Evolutionary conservation across 2,329 filamentous ascomycete species (phyloP).

Genomic region (Hymenoscyphus fraxineus): DNA sequence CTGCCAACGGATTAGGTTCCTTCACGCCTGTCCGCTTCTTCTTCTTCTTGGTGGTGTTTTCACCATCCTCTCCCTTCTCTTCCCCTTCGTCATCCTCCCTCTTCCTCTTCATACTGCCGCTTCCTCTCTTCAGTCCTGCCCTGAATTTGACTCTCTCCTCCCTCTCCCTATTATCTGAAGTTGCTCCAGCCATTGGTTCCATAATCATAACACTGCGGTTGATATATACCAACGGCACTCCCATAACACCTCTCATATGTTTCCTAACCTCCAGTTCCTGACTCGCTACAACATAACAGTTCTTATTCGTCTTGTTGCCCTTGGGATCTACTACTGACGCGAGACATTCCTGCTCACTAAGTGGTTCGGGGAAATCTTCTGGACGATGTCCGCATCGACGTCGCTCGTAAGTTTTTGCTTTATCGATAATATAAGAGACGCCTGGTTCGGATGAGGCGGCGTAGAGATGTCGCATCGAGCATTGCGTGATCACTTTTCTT

Average conservation of each 20-base stretch:
- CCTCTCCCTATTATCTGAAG: slow-evolving; percentile 57
- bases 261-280: slow-evolving; percentile 64
- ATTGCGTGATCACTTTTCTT: slow-evolving; percentile 69
- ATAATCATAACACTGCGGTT: slow-evolving; percentile 74
- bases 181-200: slow-evolving; percentile 70
- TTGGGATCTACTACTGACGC: slow-evolving; percentile 76
- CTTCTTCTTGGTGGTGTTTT: slow-evolving; percentile 42
- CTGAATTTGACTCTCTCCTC: slow-evolving; percentile 75
- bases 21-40: slow-evolving; percentile 63
- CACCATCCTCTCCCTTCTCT: slow-evolving; percentile 16
- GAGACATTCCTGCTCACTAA: slow-evolving; percentile 67
- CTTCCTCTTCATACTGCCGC: slow-evolving; percentile 36
- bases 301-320: slow-evolving; percentile 65
- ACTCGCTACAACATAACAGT: slow-evolving; percentile 73
- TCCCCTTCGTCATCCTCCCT: slow-evolving; percentile 31
- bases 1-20: slow-evolving; percentile 66
- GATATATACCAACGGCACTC: slow-evolving; percentile 75
- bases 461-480: slow-evolving; percentile 77
- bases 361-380: slow-evolving; percentile 65
- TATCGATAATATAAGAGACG: slow-evolving; percentile 55
- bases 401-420: slow-evolving; percentile 72
- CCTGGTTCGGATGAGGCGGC: slow-evolving; percentile 53
- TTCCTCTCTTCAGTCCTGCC: slow-evolving; percentile 57
- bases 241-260: slow-evolving; percentile 61
- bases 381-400: slow-evolving; percentile 75